These are phyloP conservation scores for Willaertia magna DNA, from an alignment of 208 protist genomes.

Conservation along the genomic window DNA sequence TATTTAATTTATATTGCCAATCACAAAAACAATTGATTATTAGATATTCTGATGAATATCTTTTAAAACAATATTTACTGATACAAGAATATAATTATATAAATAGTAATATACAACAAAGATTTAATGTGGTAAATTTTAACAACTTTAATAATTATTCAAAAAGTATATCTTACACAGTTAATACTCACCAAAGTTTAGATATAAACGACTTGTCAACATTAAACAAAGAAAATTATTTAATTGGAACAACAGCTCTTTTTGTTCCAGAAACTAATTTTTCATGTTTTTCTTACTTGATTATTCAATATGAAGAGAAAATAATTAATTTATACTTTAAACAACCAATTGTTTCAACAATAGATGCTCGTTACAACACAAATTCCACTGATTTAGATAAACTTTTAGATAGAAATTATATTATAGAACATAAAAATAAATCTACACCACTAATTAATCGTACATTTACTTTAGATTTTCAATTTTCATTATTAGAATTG, in stretches of 20 bases:
- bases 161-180: neutral
- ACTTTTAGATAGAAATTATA: neutral
- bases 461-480: neutral
- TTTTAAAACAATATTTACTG: neutral
- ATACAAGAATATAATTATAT: neutral
- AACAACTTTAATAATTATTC: no score
- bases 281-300: neutral
- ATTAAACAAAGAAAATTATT: neutral
- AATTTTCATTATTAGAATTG: neutral
- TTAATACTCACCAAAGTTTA: neutral
- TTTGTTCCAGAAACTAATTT: neutral
- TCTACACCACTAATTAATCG: neutral
- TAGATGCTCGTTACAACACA: neutral
- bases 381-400: neutral
- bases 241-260: neutral
- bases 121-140: neutral
- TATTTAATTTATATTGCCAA: neutral
- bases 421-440: neutral
- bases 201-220: neutral
- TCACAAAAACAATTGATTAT: no score
- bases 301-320: neutral
- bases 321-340: neutral
- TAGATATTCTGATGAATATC: no score
- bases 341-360: neutral
- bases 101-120: neutral